Evolutionary conservation across 768 basidiomycete species (phyloP).

Genomic region (Boletus sensibilis): DNA sequence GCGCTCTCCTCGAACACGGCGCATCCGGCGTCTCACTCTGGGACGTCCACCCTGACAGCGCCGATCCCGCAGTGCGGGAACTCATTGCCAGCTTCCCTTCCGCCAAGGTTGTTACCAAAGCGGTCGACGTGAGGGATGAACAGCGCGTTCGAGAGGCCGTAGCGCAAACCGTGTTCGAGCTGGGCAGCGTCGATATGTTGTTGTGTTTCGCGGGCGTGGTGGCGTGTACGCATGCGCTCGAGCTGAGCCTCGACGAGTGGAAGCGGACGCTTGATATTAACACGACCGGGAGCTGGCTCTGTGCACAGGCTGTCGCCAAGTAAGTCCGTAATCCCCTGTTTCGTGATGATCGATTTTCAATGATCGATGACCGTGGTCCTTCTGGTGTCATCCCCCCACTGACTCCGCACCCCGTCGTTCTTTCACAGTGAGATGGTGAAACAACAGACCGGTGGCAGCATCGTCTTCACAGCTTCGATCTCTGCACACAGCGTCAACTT

Average conservation of each 20-base stretch:
- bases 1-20: constrained; percentile 46
- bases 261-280: constrained; percentile 41
- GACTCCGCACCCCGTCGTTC: neutral
- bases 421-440: constrained; percentile 40
- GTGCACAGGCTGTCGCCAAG: constrained; percentile 43
- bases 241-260: constrained; percentile 37
- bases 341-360: neutral
- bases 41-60: constrained; percentile 18
- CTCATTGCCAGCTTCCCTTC: constrained; percentile 28
- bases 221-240: constrained; percentile 32
- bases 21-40: constrained; percentile 29
- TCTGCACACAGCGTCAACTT: constrained; percentile 43
- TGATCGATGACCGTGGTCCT: neutral
- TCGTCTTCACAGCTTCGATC: constrained; percentile 44
- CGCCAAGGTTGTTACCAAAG: constrained; percentile 32
- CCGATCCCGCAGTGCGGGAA: constrained; percentile 13
- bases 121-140: constrained; percentile 36
- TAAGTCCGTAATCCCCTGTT: constrained; percentile 10
- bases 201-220: constrained; percentile 47
- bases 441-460: constrained; percentile 40
- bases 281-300: constrained; percentile 46
- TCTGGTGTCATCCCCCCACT: neutral
- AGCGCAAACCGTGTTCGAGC: constrained; percentile 22
- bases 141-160: constrained; percentile 28
- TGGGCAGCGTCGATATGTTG: constrained; percentile 39